Conservation (phyloP, 1,139 yeast genomes). For the Nakaseomyces nivariensis region DNA sequence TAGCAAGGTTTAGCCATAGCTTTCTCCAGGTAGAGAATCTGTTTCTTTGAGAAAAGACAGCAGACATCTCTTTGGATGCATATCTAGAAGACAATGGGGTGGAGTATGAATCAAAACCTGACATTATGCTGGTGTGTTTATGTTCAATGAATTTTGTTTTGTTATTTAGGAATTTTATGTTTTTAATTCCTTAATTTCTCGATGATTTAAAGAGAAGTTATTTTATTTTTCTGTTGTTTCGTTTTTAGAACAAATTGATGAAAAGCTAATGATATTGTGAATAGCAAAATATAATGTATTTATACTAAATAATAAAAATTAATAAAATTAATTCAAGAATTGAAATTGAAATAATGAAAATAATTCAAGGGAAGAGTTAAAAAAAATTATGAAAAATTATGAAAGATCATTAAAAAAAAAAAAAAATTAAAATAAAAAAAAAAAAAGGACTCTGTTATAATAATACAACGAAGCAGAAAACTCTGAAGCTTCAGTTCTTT, state of each 20-base stretch:
- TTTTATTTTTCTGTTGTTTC: too few species aligned
- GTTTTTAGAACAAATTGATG: too few species aligned
- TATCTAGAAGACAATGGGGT: slow-evolving; percentile 95
- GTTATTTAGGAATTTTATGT: neutral
- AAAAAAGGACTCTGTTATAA: neutral
- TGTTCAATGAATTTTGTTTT: neutral
- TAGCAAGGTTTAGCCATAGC: slow-evolving; percentile 90
- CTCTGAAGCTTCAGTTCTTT: too few species aligned
- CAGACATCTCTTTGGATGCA: slow-evolving; percentile 96
- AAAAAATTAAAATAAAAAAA: neutral
- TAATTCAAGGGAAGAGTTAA: neutral
- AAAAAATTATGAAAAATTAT: neutral
- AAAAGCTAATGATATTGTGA: too few species aligned
- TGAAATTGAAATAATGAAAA: neutral
- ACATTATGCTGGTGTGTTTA: slow-evolving; percentile 25
- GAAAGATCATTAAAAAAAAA: neutral
- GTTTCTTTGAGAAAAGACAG: slow-evolving; percentile 82
- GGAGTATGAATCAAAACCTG: slow-evolving; percentile 59
- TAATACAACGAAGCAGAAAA: neutral
- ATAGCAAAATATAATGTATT: too few species aligned
- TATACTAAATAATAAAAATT: too few species aligned
- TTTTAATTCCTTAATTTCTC: neutral
- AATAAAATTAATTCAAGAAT: neutral
- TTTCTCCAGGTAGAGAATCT: slow-evolving; percentile 98
- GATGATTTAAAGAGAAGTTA: neutral